Conservation (phyloP, 768 basidiomycete species). For the Coprinopsis strossmayeri region DNA sequence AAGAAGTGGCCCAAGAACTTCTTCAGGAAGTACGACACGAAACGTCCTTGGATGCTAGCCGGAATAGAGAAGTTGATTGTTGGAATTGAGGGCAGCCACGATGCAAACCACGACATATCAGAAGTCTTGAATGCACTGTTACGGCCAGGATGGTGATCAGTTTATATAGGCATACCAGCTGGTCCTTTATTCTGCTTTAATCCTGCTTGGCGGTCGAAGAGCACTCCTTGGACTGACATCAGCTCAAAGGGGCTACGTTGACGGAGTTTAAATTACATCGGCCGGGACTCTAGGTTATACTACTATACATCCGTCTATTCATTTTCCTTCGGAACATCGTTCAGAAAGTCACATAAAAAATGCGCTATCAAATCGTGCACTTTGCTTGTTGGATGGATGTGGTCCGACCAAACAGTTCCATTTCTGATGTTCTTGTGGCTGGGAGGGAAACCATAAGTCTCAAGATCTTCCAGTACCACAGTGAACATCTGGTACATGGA, state of each 20-base stretch:
- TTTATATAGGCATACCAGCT: background rate
- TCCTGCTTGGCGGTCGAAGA: background rate
- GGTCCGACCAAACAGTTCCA: slow-evolving; percentile 45
- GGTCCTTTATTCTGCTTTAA: background rate
- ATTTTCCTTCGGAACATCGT: slow-evolving; percentile 8
- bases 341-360: slow-evolving; percentile 34
- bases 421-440: slow-evolving; percentile 24
- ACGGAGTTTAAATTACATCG: background rate
- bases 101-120: slow-evolving; percentile 43
- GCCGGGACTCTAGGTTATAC: too few relatives aligned
- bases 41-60: slow-evolving; percentile 74
- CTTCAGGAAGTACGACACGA: slow-evolving; percentile 85
- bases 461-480: slow-evolving; percentile 39
- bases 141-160: background rate
- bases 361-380: slow-evolving; percentile 43
- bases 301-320: background rate
- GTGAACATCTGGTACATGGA: slow-evolving; percentile 43
- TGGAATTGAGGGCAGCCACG: slow-evolving; percentile 60
- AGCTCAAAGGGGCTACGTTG: background rate
- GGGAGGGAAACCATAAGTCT: slow-evolving; percentile 29
- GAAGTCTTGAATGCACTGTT: background rate
- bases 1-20: slow-evolving; percentile 79
- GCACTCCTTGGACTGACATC: background rate
- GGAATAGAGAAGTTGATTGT: slow-evolving; percentile 61
- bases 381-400: slow-evolving; percentile 45